These are phyloP conservation scores for Artemisia annua DNA, from an alignment of 129 eudicot genomes.

Conservation along the genomic window DNA sequence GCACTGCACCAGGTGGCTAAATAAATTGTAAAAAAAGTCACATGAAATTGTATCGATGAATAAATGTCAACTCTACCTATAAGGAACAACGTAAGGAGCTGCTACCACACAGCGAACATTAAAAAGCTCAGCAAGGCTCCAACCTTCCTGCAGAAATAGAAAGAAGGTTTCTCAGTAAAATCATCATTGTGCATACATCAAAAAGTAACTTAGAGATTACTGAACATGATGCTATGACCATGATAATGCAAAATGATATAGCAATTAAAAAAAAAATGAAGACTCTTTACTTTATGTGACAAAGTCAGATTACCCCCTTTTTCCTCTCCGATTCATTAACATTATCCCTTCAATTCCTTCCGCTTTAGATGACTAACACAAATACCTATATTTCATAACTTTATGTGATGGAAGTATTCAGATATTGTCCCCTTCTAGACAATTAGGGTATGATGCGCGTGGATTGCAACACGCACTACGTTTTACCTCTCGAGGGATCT, in stretches of 20 bases:
- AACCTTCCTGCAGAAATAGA: conserved; percentile 75
- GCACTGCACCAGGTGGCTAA: conserved; percentile 49
- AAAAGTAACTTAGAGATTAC: neutral
- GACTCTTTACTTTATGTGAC: conserved; percentile 6
- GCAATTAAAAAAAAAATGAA: neutral
- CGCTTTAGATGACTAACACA: too few species aligned
- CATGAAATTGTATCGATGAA: conserved; percentile 2
- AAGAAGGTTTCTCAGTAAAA: conserved; percentile 10
- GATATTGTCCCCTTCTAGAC: too few species aligned
- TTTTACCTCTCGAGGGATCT: too few species aligned
- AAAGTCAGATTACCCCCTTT: neutral
- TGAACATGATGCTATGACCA: neutral
- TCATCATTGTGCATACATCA: conserved; percentile 18
- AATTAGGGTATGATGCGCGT: too few species aligned
- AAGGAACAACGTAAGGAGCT: conserved; percentile 96
- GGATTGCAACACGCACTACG: too few species aligned
- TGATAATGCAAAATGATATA: neutral
- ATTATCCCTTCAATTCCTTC: too few species aligned
- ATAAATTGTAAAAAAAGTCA: conserved; percentile 7
- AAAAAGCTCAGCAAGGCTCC: conserved; percentile 96
- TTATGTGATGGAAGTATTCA: too few species aligned
- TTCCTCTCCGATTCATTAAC: neutral
- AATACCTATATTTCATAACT: too few species aligned
- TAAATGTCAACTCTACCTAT: conserved; percentile 44
- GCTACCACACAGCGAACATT: conserved; percentile 73